Conservation (phyloP, 2,329 filamentous ascomycete genomes). For the Blumeria graminis region DNA sequence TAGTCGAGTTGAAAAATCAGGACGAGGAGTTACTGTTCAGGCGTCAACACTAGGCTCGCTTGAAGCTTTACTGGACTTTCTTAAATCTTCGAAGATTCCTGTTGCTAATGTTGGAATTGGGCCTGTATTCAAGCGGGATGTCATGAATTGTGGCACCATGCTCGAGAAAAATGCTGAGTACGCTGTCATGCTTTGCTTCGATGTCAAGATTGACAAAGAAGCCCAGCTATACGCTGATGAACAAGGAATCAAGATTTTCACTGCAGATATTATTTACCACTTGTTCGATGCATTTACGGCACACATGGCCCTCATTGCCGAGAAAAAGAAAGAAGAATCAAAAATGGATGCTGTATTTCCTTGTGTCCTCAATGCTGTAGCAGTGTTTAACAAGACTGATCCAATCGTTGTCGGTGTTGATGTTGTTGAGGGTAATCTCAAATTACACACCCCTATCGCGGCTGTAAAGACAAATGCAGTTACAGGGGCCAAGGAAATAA, state of each 20-base stretch:
- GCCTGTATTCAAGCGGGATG: constrained; percentile 91
- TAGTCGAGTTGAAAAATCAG: constrained; percentile 73
- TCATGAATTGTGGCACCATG: constrained; percentile 91
- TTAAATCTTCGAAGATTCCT: constrained; percentile 88
- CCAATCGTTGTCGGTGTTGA: constrained; percentile 93
- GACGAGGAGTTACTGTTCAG: constrained; percentile 88
- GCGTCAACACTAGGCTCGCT: constrained; percentile 92
- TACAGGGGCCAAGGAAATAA: constrained; percentile 61
- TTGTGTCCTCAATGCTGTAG: constrained; percentile 69
- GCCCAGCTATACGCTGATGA: constrained; percentile 78
- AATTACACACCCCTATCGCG: constrained; percentile 71
- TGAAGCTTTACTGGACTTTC: constrained; percentile 86
- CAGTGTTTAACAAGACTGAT: constrained; percentile 94
- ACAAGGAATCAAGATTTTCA: constrained; percentile 91
- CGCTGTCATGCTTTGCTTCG: constrained; percentile 99
- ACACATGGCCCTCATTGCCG: constrained; percentile 69
- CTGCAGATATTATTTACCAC: constrained; percentile 97
- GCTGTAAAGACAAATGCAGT: constrained; percentile 60
- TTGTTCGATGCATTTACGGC: constrained; percentile 90
- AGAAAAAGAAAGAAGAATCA: constrained; percentile 86
- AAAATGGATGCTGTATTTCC: constrained; percentile 95
- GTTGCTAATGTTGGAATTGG: constrained; percentile 94
- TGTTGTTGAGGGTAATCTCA: constrained; percentile 71
- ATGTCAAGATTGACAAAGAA: constrained; percentile 97
- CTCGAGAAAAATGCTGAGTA: constrained; percentile 84